phyloP scores from a whole-genome alignment of 129 eudicot species.

The Centaurea solstitialis region DNA sequence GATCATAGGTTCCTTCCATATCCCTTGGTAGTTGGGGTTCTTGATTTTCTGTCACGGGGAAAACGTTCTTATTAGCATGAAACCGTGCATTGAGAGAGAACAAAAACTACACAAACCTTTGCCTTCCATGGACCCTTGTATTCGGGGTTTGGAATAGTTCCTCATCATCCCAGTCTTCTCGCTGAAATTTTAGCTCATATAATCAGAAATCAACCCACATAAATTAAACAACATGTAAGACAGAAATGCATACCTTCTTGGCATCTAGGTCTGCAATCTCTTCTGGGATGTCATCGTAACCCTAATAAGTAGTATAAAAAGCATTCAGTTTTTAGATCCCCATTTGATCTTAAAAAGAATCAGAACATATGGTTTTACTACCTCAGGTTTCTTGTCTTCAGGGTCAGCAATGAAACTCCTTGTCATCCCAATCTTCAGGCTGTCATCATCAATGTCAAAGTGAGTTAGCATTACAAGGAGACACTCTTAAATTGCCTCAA shows the following conservation, averaged over 20 bases:
- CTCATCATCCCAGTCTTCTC: slow-evolving; percentile 94
- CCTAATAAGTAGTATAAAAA: slow-evolving; percentile 38
- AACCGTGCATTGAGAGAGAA: neutral
- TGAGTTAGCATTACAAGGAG: neutral
- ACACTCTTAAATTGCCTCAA: neutral
- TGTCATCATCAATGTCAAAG: slow-evolving; percentile 16
- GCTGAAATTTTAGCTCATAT: slow-evolving; percentile 43
- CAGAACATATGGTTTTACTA: slow-evolving; percentile 26
- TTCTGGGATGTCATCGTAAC: slow-evolving; percentile 92
- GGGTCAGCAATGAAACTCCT: slow-evolving; percentile 88
- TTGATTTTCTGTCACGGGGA: slow-evolving; percentile 51
- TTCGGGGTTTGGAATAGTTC: slow-evolving; percentile 78
- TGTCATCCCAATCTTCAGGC: slow-evolving; percentile 99
- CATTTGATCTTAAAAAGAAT: neutral
- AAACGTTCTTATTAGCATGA: neutral
- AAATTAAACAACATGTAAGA: neutral
- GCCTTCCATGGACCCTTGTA: slow-evolving; percentile 81
- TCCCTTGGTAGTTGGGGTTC: slow-evolving; percentile 81
- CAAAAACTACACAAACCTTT: slow-evolving; percentile 44
- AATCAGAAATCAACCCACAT: slow-evolving; percentile 12
- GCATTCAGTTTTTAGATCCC: neutral
- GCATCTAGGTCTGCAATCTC: slow-evolving; percentile 84
- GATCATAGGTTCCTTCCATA: slow-evolving; percentile 85
- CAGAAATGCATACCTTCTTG: slow-evolving; percentile 52
- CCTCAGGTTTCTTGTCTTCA: no score